Evolutionary conservation across 768 basidiomycete species (phyloP).

Genomic region (Hericium rajendrae): DNA sequence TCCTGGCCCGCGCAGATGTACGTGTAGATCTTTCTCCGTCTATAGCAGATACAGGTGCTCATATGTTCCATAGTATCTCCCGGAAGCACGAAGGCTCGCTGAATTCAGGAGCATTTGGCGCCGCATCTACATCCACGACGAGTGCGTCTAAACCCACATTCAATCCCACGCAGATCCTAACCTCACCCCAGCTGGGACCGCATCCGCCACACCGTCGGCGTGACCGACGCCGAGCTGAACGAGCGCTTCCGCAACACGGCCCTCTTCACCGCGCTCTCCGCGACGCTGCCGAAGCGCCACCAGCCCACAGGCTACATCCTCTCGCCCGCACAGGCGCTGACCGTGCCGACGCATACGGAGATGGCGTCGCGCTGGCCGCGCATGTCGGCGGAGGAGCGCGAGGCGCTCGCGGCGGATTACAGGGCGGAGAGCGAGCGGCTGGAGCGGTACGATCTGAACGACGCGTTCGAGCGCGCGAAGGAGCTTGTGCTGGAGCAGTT

Average conservation of each 20-base stretch:
- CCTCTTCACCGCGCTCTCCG: slow-evolving; percentile 55
- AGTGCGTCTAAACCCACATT: slow-evolving; percentile 37
- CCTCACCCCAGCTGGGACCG: slow-evolving; percentile 55
- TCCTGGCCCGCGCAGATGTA: slow-evolving; percentile 51
- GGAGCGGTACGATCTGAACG: slow-evolving; percentile 44
- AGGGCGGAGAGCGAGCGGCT: slow-evolving; percentile 50
- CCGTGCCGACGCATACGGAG: slow-evolving; percentile 48
- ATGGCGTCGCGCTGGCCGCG: slow-evolving; percentile 68
- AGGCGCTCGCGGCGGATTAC: slow-evolving; percentile 50
- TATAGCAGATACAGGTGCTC: not conserved
- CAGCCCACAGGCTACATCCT: slow-evolving; percentile 41
- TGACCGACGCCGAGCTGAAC: slow-evolving; percentile 71
- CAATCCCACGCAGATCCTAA: not conserved
- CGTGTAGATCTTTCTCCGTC: slow-evolving; percentile 7
- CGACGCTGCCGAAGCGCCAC: slow-evolving; percentile 32
- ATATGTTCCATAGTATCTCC: slow-evolving; percentile 40
- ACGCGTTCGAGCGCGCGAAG: slow-evolving; percentile 51
- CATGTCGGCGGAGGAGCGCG: slow-evolving; percentile 55
- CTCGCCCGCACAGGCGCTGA: slow-evolving; percentile 46
- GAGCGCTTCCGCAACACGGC: slow-evolving; percentile 66
- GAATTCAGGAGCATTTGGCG: slow-evolving; percentile 79
- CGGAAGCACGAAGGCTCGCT: slow-evolving; percentile 56
- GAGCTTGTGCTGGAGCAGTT: slow-evolving; percentile 50
- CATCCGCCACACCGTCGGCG: slow-evolving; percentile 63
- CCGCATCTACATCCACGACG: slow-evolving; percentile 78